Evolutionary conservation across 2,329 filamentous ascomycete genomes (phyloP).

Genomic region (Emmonsiellopsis sp.): DNA sequence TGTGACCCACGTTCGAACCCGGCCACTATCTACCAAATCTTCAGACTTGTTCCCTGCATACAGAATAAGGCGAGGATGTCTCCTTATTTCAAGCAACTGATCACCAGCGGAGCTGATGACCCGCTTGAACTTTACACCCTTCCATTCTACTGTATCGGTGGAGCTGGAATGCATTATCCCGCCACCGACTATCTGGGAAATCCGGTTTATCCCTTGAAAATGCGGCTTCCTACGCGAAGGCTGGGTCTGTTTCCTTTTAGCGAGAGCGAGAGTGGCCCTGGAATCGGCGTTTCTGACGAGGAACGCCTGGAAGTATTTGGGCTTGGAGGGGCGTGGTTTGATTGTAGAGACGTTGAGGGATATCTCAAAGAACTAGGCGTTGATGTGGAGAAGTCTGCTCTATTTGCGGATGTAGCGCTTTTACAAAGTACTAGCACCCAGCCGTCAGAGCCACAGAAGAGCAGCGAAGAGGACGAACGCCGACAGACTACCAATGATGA

Average conservation of each 20-base stretch:
- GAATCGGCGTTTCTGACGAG: background rate
- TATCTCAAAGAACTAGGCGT: conserved; percentile 48
- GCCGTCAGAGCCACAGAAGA: too few species aligned
- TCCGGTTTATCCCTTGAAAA: conserved; percentile 21
- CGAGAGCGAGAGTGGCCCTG: background rate
- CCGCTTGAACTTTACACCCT: conserved; percentile 11
- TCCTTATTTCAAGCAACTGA: background rate
- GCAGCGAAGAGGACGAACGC: background rate
- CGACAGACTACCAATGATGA: background rate
- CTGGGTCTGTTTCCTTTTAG: conserved; percentile 12
- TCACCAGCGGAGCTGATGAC: conserved; percentile 3
- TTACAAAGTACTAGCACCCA: background rate
- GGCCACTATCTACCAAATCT: conserved; percentile 11
- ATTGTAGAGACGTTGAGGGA: conserved; percentile 63
- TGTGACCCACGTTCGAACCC: conserved; percentile 18
- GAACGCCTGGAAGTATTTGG: conserved; percentile 37
- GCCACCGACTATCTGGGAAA: conserved; percentile 27
- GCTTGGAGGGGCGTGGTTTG: conserved; percentile 66
- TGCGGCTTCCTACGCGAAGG: conserved; percentile 15
- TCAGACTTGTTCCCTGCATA: conserved; percentile 18
- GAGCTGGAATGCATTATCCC: conserved; percentile 57
- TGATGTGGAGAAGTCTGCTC: conserved; percentile 18
- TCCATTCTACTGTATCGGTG: conserved; percentile 42
- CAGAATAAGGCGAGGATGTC: conserved; percentile 9
- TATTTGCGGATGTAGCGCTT: conserved; percentile 15